A percentile compares a stretch with the other conserved stretches of the same genome.
Evolutionary conservation across 2,329 filamentous ascomycete genomes (phyloP).

Genomic region (Diplodia seriata): DNA sequence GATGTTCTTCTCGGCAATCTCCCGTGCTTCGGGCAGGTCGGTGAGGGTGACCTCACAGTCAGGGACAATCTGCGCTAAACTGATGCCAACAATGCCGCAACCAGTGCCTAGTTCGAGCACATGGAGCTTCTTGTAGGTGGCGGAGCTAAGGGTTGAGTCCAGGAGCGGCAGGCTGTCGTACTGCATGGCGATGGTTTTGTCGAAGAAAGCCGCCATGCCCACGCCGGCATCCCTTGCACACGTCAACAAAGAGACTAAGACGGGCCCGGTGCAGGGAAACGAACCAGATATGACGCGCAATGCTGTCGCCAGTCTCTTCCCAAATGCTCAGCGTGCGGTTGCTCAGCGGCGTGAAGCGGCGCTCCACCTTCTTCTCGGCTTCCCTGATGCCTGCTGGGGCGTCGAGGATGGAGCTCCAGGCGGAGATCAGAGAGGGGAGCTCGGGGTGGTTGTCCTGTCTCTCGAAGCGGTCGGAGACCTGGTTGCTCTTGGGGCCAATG

Average conservation of each 20-base stretch:
- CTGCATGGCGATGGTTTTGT: slow-evolving; percentile 50
- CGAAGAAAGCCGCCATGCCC: slow-evolving; percentile 61
- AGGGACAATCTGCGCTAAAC: slow-evolving; percentile 62
- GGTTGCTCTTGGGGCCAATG: slow-evolving; percentile 45
- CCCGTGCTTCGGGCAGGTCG: slow-evolving; percentile 69
- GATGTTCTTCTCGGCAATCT: slow-evolving; percentile 66
- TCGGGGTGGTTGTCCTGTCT: slow-evolving; percentile 39
- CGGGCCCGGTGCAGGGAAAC: slow-evolving; percentile 26
- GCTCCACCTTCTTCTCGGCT: slow-evolving; percentile 61
- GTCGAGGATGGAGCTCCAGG: slow-evolving; percentile 60
- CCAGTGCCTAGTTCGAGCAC: slow-evolving; percentile 72
- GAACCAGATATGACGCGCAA: slow-evolving; percentile 74
- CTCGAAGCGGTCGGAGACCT: slow-evolving; percentile 41
- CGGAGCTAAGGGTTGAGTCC: slow-evolving; percentile 44
- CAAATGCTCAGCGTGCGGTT: slow-evolving; percentile 59
- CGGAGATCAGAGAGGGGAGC: slow-evolving; percentile 60
- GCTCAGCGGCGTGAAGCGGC: slow-evolving; percentile 57
- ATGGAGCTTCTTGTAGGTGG: slow-evolving; percentile 53
- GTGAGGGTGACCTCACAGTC: slow-evolving; percentile 65
- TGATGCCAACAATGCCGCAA: slow-evolving; percentile 70
- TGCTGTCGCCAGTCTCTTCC: slow-evolving; percentile 76
- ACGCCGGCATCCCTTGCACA: slow-evolving; percentile 63
- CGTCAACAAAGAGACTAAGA: slow-evolving; percentile 25
- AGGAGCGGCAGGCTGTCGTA: slow-evolving; percentile 42
- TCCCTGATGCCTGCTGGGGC: slow-evolving; percentile 47